Conservation (phyloP, 1,284 basidiomycete species). For the Tilletia walkeri region DNA sequence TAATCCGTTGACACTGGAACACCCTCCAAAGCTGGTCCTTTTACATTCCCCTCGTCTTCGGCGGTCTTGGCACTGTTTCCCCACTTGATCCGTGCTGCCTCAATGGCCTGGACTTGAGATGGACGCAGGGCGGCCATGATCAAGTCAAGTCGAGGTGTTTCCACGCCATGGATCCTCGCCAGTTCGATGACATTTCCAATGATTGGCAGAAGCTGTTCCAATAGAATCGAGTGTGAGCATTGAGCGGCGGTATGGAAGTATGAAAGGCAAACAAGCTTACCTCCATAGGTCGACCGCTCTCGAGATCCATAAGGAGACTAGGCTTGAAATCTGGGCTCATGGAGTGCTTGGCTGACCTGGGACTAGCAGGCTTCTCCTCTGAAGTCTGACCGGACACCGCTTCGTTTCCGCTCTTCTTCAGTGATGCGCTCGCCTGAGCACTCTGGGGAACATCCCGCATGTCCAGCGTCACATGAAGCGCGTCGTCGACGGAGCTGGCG, state of each 20-base stretch:
- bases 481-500: constrained; percentile 31
- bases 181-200: constrained; percentile 35
- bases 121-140: constrained; percentile 42
- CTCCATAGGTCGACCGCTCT: constrained; percentile 45
- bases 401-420: neutral
- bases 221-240: neutral
- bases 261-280: neutral
- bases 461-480: constrained; percentile 35
- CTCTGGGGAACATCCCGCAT: constrained; percentile 7
- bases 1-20: too few species aligned
- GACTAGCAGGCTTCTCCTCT: constrained; percentile 13
- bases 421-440: neutral
- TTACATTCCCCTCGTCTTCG: neutral
- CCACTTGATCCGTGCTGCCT: neutral
- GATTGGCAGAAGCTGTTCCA: constrained; percentile 37
- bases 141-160: constrained; percentile 46
- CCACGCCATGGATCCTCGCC: constrained; percentile 33
- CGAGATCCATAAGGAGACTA: constrained; percentile 45
- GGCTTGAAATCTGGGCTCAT: constrained; percentile 40
- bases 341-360: neutral
- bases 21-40: neutral
- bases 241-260: neutral
- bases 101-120: constrained; percentile 31
- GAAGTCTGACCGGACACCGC: neutral
- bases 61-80: neutral